Percentiles rank a stretch among this genome's conserved stretches.
phyloP scores from a whole-genome alignment of 2,329 filamentous ascomycete species.

The Bimuria novae-zelandiae region DNA sequence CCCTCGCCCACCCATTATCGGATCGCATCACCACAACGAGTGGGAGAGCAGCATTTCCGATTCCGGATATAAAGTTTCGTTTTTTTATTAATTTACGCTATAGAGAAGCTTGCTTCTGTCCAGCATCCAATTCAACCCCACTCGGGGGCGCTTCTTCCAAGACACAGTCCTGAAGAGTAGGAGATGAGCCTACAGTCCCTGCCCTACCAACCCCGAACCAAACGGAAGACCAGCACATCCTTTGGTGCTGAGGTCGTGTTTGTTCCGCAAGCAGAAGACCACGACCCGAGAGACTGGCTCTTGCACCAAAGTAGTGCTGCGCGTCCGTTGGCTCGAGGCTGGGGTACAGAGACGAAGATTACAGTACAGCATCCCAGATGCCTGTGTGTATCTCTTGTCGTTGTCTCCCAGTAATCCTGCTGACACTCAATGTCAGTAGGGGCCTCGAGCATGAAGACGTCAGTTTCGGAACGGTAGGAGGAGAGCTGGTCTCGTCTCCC shows the following conservation, averaged over 20 bases:
- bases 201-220: conserved; percentile 14
- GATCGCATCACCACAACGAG: too few species aligned
- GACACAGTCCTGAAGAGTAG: conserved; percentile 57
- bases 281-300: conserved; percentile 37
- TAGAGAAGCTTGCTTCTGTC: conserved; percentile 49
- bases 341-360: conserved; percentile 37
- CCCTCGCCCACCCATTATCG: too few species aligned
- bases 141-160: conserved; percentile 46
- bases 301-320: conserved; percentile 18
- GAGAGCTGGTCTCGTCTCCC: not conserved
- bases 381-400: conserved; percentile 45
- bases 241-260: conserved; percentile 33
- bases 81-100: conserved; percentile 46
- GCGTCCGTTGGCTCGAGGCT: conserved; percentile 19
- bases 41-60: too few species aligned
- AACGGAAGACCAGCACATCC: conserved; percentile 39
- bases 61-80: conserved; percentile 20
- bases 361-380: conserved; percentile 47
- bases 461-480: not conserved
- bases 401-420: conserved; percentile 44
- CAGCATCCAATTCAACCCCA: conserved; percentile 59
- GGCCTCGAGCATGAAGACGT: not conserved
- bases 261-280: conserved; percentile 47
- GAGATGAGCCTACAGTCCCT: conserved; percentile 58
- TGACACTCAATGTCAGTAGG: conserved; percentile 44